These are phyloP conservation scores for Escovopsis sp. DNA, from an alignment of 2,329 filamentous ascomycete species.

Conservation along the genomic window DNA sequence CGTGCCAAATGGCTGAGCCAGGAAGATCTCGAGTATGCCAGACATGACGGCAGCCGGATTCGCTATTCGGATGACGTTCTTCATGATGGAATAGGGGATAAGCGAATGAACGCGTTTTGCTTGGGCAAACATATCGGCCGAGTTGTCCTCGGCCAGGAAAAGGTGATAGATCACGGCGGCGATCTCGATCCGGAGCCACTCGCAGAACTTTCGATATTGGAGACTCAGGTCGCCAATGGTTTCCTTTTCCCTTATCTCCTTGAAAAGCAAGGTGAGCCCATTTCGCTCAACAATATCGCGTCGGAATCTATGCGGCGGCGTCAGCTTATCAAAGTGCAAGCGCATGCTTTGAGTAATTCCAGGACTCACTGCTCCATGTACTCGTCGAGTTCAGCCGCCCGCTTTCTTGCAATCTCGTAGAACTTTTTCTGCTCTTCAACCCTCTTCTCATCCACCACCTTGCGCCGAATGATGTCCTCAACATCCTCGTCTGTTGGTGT, in stretches of 20 bases:
- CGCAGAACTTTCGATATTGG: constrained; percentile 95
- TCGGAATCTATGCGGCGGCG: constrained; percentile 33
- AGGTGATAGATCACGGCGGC: constrained; percentile 94
- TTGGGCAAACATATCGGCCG: constrained; percentile 88
- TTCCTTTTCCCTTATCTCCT: constrained; percentile 82
- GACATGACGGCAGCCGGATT: constrained; percentile 97
- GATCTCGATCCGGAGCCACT: constrained; percentile 95
- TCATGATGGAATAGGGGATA: constrained; percentile 82
- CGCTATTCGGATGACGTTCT: constrained; percentile 92
- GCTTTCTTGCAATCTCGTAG: constrained; percentile 84
- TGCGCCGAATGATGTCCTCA: constrained; percentile 65
- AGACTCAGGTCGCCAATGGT: constrained; percentile 78
- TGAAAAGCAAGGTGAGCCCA: constrained; percentile 81
- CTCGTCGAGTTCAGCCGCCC: constrained; percentile 84
- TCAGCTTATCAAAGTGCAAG: constrained; percentile 8
- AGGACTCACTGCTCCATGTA: constrained; percentile 80
- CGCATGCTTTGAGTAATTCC: background rate
- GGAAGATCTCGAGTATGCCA: constrained; percentile 84
- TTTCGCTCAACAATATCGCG: constrained; percentile 56
- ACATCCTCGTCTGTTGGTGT: constrained; percentile 68
- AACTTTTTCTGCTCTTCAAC: constrained; percentile 88
- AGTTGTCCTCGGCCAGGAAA: constrained; percentile 96
- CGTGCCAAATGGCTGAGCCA: constrained; percentile 86
- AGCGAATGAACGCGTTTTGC: constrained; percentile 88
- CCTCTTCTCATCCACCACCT: constrained; percentile 71